Base-by-base conservation (phyloP, 164 flowering plant species). In the Chimonanthus salicifolius region DNA sequence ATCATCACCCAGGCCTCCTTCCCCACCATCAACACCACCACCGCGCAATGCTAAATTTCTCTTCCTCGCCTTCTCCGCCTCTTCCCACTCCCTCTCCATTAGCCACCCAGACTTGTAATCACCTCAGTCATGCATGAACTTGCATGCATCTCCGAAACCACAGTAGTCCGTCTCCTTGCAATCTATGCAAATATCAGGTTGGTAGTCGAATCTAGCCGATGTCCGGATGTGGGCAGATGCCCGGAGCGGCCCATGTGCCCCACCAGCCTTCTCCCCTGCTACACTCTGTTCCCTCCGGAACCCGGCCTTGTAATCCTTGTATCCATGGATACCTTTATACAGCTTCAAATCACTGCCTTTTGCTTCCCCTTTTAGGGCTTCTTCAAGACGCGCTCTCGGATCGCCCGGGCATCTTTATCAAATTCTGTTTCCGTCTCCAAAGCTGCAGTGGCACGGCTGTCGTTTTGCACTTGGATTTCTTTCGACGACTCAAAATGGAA, bases 51-150 rank as follows among this genome's bases (percentile, higher is more conserved):
- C 96, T 74, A 92, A 77, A 63, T 85, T 93, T 80, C 89, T 84
- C 80, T 89, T 90, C 80, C 95, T 82, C 49, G 69, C 79, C 81
- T 95, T 92, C 82, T 93, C 94, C 13, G 82, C 86, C 74, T 89
- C 97, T 4, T 92, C 95, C 97, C 97, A 92, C 70, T 92, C 95
- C 72, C 82, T 90, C 81, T 94, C 98, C 83, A 94, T 51, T 75
- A 92, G 98, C 98, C 97, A 92, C 4, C 98, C 98, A 46, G 97
- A 81, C 79, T 95, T 93, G 79, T 93, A 92, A 81, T 95, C 99
- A 64, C 99, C 98, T 68, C 99, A 83, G 81, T 95, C 99, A 80
- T 93, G 99, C 98, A 93, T 91, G 81, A 95, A 95, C 81, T 93
- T 95, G 76, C 98, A 95, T 0, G 99, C 74, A 82, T 93, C 99